Conservation (phyloP, 257 asterid species). For the Nicotiana undulata region DNA sequence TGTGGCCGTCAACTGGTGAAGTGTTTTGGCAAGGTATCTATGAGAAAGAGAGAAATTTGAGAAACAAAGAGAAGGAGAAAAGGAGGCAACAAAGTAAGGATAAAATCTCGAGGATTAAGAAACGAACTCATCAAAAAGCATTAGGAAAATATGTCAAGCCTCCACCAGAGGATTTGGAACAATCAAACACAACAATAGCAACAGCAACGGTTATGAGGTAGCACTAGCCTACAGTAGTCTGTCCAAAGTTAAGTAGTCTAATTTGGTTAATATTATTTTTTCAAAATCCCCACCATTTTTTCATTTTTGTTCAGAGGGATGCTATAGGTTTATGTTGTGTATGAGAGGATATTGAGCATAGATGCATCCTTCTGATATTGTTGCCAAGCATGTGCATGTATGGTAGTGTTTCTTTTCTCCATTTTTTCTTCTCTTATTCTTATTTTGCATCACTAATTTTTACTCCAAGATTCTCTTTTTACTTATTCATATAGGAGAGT, state of each 20-base stretch:
- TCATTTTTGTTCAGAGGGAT: slow-evolving; percentile 36
- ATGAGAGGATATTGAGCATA: slow-evolving; percentile 26
- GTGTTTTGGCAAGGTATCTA: slow-evolving; percentile 71
- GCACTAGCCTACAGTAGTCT: slow-evolving; percentile 20
- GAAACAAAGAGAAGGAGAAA: slow-evolving; percentile 58
- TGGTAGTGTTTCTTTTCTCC: slow-evolving; percentile 7
- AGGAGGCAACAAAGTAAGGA: slow-evolving; percentile 62
- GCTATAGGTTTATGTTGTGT: slow-evolving; percentile 30
- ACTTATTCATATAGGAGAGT: background rate
- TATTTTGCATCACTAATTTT: background rate
- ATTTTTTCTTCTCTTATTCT: slow-evolving; percentile 1
- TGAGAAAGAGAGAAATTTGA: slow-evolving; percentile 57
- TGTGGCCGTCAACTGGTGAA: slow-evolving; percentile 96
- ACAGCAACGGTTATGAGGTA: slow-evolving; percentile 19
- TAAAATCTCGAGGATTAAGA: slow-evolving; percentile 63
- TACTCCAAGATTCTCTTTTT: background rate
- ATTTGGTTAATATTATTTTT: slow-evolving; percentile 11
- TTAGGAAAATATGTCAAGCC: slow-evolving; percentile 88
- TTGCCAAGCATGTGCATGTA: slow-evolving; percentile 7
- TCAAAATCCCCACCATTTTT: slow-evolving; percentile 22
- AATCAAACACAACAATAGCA: slow-evolving; percentile 28
- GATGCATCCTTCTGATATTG: slow-evolving; percentile 29
- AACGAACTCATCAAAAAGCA: slow-evolving; percentile 61
- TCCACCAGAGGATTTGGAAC: slow-evolving; percentile 30
- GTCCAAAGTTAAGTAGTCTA: slow-evolving; percentile 15